Evolutionary conservation across 306 rosid genomes (phyloP).

Genomic region (Carpinus fangiana): DNA sequence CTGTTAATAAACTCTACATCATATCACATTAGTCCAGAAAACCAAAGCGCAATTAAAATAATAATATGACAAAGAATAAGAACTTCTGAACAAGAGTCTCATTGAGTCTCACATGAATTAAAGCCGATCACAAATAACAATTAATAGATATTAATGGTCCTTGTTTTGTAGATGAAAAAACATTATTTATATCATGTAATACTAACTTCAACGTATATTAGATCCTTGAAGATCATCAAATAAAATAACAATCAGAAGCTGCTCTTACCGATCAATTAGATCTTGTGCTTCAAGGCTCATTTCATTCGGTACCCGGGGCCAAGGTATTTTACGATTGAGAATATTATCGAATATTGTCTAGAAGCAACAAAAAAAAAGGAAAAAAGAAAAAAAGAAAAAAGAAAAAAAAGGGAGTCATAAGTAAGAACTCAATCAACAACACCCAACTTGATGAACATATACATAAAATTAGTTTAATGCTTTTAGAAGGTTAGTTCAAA

Average conservation of each 20-base stretch:
- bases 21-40: not conserved
- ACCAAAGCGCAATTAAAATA: not conserved
- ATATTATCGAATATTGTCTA: slow-evolving; percentile 95
- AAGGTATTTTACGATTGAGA: slow-evolving; percentile 90
- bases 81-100: not conserved
- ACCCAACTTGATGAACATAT: not conserved
- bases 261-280: slow-evolving; percentile 83
- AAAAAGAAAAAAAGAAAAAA: slow-evolving; percentile 15
- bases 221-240: slow-evolving; percentile 10
- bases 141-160: not conserved
- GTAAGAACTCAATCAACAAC: slow-evolving; percentile 23
- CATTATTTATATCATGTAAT: not conserved
- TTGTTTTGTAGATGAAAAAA: too few relatives aligned
- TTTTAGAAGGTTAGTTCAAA: not conserved
- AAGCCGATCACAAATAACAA: not conserved
- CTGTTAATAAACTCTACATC: not conserved
- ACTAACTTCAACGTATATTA: not conserved
- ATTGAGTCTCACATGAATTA: not conserved
- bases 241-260: slow-evolving; percentile 11
- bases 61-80: not conserved
- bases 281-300: slow-evolving; percentile 89
- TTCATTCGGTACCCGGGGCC: slow-evolving; percentile 87
- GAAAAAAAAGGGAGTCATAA: slow-evolving; percentile 8
- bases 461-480: not conserved
- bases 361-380: slow-evolving; percentile 24